phyloP scores from a whole-genome alignment of 805 yeast species.

The Pichia rugopelliculosa region DNA sequence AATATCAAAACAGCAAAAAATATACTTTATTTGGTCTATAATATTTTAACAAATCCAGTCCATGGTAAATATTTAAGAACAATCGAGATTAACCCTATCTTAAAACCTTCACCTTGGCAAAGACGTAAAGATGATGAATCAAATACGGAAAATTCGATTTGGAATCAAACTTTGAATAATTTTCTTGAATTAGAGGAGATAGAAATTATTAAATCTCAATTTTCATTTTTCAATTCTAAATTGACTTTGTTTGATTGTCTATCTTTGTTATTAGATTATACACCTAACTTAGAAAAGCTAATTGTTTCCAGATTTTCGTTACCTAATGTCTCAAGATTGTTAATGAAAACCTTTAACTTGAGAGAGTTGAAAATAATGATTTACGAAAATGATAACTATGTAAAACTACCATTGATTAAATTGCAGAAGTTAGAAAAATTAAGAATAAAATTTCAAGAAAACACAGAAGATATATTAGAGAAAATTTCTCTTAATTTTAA shows the following conservation, averaged over 20 bases:
- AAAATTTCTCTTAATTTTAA: conserved; percentile 9
- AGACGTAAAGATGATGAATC: conserved; percentile 5
- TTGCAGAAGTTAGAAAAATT: conserved; percentile 11
- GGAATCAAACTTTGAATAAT: conserved; percentile 11
- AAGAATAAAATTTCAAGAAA: conserved; percentile 18
- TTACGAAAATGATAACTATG: conserved; percentile 8
- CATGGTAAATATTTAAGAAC: conserved; percentile 11
- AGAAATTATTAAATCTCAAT: not conserved
- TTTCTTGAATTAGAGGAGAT: conserved; percentile 12
- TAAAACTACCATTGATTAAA: not conserved
- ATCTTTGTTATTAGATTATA: conserved; percentile 7
- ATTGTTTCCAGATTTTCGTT: conserved; percentile 10
- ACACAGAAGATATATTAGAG: conserved; percentile 15
- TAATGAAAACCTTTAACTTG: conserved; percentile 1
- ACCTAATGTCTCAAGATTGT: not conserved
- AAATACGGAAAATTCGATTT: conserved; percentile 1
- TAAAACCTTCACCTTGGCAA: conserved; percentile 10
- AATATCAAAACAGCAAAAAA: conserved; percentile 8
- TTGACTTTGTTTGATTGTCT: conserved; percentile 18
- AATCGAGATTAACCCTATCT: conserved; percentile 15
- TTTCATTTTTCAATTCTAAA: conserved; percentile 4
- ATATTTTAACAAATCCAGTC: conserved; percentile 11
- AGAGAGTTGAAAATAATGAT: conserved; percentile 12
- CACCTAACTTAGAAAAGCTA: conserved; percentile 15
- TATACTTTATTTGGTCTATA: conserved; percentile 15